Percentiles rank a stretch among this genome's conserved stretches.
Evolutionary conservation across 2,329 filamentous ascomycete genomes (phyloP).

Genomic region (Fusarium irregulare): DNA sequence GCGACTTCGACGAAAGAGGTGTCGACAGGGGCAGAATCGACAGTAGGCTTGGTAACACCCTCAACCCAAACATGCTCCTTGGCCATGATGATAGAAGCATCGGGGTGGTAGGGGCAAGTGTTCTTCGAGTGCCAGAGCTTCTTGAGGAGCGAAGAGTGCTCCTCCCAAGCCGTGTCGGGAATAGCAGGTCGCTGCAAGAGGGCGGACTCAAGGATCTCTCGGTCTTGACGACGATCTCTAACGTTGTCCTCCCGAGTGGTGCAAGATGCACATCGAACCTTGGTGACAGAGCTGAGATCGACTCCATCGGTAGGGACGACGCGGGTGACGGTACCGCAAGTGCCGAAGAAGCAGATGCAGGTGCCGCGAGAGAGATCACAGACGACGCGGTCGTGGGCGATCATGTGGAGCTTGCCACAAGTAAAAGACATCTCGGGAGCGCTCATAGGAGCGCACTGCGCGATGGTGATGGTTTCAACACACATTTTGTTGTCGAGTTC

Average conservation of each 20-base stretch:
- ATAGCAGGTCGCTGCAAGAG: slow-evolving; percentile 24
- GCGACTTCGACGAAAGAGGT: neutral
- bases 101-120: slow-evolving; percentile 22
- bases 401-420: slow-evolving; percentile 43
- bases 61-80: neutral
- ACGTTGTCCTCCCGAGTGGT: slow-evolving; percentile 29
- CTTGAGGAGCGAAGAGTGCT: neutral
- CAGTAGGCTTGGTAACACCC: neutral
- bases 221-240: slow-evolving; percentile 11
- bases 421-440: slow-evolving; percentile 9
- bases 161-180: neutral
- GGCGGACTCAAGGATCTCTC: slow-evolving; percentile 29
- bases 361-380: slow-evolving; percentile 27
- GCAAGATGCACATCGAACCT: slow-evolving; percentile 33
- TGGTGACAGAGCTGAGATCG: slow-evolving; percentile 11
- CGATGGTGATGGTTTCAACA: slow-evolving; percentile 35
- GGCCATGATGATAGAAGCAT: neutral
- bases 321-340: slow-evolving; percentile 33
- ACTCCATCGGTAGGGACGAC: neutral
- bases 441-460: slow-evolving; percentile 34
- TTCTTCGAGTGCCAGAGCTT: slow-evolving; percentile 20
- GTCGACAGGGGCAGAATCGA: neutral
- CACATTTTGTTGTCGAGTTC: slow-evolving; percentile 35
- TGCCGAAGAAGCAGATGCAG: slow-evolving; percentile 44
- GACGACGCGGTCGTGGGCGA: slow-evolving; percentile 21